phyloP scores from a whole-genome alignment of 208 protist genomes.

The Trypanosoma cruzi region DNA sequence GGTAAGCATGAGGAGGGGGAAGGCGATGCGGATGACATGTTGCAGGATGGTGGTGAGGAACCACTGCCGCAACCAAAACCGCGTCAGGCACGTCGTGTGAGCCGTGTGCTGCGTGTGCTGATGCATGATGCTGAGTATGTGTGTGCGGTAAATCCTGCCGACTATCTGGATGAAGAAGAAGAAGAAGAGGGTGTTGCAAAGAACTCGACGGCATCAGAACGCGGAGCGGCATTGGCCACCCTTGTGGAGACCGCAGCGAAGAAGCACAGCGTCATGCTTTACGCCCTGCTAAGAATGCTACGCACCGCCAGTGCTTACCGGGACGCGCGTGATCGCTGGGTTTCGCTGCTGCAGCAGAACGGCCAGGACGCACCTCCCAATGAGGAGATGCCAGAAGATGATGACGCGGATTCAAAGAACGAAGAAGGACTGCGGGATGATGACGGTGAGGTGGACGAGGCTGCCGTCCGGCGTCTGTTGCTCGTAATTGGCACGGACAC shows the following conservation, averaged over 20 bases:
- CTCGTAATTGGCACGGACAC: constrained; percentile 65
- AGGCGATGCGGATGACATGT: constrained; percentile 20
- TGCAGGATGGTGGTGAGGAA: constrained; percentile 27
- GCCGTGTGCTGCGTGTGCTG: constrained; percentile 63
- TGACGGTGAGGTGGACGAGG: constrained; percentile 59
- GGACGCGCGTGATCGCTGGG: constrained; percentile 59
- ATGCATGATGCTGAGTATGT: constrained; percentile 75
- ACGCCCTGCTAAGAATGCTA: constrained; percentile 60
- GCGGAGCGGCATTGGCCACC: constrained; percentile 31
- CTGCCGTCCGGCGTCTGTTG: constrained; percentile 47
- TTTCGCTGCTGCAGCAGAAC: constrained; percentile 42
- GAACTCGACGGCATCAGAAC: constrained; percentile 30
- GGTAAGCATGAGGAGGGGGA: constrained; percentile 28
- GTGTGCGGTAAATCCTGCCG: constrained; percentile 47
- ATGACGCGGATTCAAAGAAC: constrained; percentile 66
- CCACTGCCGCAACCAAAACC: constrained; percentile 61
- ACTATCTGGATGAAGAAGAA: constrained; percentile 50
- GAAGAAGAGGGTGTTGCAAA: constrained; percentile 47
- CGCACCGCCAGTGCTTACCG: constrained; percentile 67
- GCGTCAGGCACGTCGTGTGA: constrained; percentile 70
- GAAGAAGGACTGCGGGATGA: constrained; percentile 79
- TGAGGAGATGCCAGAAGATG: constrained; percentile 73
- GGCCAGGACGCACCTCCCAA: constrained; percentile 40
- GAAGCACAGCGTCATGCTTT: constrained; percentile 63
- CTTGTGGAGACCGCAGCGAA: constrained; percentile 52